Conservation (phyloP, 2,329 filamentous ascomycete species). For the Colletotrichum acutatum region DNA sequence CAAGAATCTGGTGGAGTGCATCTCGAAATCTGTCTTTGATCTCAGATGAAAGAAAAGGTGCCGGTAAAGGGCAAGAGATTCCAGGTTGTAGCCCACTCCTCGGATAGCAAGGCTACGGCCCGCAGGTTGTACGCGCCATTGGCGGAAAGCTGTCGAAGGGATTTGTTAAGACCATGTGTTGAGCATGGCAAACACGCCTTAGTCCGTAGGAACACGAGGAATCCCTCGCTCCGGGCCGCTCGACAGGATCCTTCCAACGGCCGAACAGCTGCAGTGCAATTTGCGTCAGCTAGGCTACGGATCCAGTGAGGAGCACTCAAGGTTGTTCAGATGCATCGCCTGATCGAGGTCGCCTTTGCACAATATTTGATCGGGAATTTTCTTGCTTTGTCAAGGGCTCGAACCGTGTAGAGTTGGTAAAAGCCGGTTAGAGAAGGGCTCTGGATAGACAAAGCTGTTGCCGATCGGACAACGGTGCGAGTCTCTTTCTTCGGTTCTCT, state of each 20-base stretch:
- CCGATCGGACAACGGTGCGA: not conserved
- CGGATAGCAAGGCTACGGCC: slow-evolving; percentile 11
- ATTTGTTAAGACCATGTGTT: slow-evolving; percentile 19
- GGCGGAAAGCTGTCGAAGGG: slow-evolving; percentile 20
- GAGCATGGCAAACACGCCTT: slow-evolving; percentile 20
- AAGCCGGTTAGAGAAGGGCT: not conserved
- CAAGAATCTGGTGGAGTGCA: slow-evolving; percentile 22
- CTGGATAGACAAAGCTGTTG: not conserved
- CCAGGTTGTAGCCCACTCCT: not conserved
- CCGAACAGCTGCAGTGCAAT: not conserved
- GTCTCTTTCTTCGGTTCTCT: not conserved
- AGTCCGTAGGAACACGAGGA: slow-evolving; percentile 21
- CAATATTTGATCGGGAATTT: not conserved
- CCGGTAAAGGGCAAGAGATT: not conserved
- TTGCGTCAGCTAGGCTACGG: not conserved
- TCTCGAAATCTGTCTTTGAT: slow-evolving; percentile 11
- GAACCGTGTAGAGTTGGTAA: not conserved
- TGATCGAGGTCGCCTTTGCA: not conserved
- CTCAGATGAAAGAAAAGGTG: not conserved
- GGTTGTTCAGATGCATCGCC: not conserved
- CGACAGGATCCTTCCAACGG: slow-evolving; percentile 9
- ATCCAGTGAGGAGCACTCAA: not conserved
- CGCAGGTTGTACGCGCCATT: slow-evolving; percentile 11
- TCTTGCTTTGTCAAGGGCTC: not conserved
- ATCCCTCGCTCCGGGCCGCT: slow-evolving; percentile 21